Conservation (phyloP, 306 rosid genomes). For the Vigna unguiculata region DNA sequence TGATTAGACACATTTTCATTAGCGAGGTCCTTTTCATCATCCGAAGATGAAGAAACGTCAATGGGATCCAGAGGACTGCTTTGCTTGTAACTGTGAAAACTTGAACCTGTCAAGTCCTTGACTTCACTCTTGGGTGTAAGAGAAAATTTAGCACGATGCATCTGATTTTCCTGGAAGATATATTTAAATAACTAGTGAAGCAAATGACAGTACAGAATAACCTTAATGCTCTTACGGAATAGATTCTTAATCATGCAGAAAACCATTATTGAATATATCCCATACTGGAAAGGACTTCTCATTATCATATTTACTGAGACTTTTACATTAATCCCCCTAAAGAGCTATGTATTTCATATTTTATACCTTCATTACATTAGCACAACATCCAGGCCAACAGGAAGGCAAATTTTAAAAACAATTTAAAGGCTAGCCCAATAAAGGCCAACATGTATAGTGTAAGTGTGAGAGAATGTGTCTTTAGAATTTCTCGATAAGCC, state of each 20-base stretch:
- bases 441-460: too few species aligned
- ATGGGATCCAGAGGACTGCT: slow-evolving; percentile 37
- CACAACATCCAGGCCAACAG: neutral
- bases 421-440: neutral
- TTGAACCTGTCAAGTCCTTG: slow-evolving; percentile 44
- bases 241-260: slow-evolving; percentile 17
- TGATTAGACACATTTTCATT: slow-evolving; percentile 59
- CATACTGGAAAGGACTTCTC: slow-evolving; percentile 12
- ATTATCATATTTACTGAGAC: slow-evolving; percentile 40
- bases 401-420: too few species aligned
- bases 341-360: slow-evolving; percentile 18
- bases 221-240: neutral
- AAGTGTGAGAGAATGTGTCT: neutral
- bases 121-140: slow-evolving; percentile 48
- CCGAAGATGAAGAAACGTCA: slow-evolving; percentile 60
- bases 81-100: slow-evolving; percentile 40
- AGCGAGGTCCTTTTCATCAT: slow-evolving; percentile 55
- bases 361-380: slow-evolving; percentile 6
- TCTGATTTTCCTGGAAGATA: slow-evolving; percentile 47
- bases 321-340: neutral
- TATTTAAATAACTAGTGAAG: slow-evolving; percentile 26
- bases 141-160: slow-evolving; percentile 51
- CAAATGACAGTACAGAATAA: neutral
- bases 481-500: neutral
- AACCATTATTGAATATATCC: slow-evolving; percentile 32